phyloP scores from a whole-genome alignment of 1,139 yeast species.

The Saccharomyces hybrid region DNA sequence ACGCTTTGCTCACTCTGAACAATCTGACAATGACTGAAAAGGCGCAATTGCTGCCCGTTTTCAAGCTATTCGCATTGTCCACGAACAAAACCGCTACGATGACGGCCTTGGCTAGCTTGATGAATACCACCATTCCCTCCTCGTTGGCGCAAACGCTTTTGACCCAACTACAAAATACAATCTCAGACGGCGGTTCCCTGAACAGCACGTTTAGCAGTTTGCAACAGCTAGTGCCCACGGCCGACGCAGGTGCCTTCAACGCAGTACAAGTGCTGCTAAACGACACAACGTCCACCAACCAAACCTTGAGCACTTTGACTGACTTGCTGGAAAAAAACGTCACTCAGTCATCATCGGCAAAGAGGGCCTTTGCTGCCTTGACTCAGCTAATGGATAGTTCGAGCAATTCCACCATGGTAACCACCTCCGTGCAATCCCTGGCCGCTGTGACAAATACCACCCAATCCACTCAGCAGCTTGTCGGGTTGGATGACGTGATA shows the following conservation, averaged over 20 bases:
- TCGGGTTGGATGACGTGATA: slow-evolving; percentile 19
- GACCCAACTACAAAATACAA: slow-evolving; percentile 11
- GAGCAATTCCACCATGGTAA: slow-evolving; percentile 16
- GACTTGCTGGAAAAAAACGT: slow-evolving; percentile 20
- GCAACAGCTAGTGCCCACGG: slow-evolving; percentile 6
- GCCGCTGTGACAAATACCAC: slow-evolving; percentile 19
- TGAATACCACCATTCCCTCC: slow-evolving; percentile 25
- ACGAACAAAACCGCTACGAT: slow-evolving; percentile 27
- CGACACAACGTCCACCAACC: slow-evolving; percentile 14
- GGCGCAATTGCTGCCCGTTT: slow-evolving; percentile 24
- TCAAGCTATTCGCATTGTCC: slow-evolving; percentile 21
- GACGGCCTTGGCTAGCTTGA: slow-evolving; percentile 23
- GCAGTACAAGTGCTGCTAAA: slow-evolving; percentile 13
- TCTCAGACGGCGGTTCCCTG: slow-evolving; percentile 3
- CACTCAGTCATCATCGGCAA: slow-evolving; percentile 22
- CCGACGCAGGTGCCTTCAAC: slow-evolving; percentile 1
- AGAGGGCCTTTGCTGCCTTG: slow-evolving; percentile 18
- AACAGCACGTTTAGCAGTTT: slow-evolving; percentile 6
- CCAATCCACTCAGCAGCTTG: slow-evolving; percentile 21
- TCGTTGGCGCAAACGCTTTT: slow-evolving; percentile 19
- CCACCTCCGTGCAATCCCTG: slow-evolving; percentile 16
- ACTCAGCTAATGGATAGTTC: slow-evolving; percentile 16
- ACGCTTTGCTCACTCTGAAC: slow-evolving; percentile 18
- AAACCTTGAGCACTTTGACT: slow-evolving; percentile 19
- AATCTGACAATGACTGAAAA: slow-evolving; percentile 19